A percentile compares a stretch with the other conserved stretches of the same genome.
Conservation (phyloP, 257 asterid species). For the Gentiana dahurica region DNA sequence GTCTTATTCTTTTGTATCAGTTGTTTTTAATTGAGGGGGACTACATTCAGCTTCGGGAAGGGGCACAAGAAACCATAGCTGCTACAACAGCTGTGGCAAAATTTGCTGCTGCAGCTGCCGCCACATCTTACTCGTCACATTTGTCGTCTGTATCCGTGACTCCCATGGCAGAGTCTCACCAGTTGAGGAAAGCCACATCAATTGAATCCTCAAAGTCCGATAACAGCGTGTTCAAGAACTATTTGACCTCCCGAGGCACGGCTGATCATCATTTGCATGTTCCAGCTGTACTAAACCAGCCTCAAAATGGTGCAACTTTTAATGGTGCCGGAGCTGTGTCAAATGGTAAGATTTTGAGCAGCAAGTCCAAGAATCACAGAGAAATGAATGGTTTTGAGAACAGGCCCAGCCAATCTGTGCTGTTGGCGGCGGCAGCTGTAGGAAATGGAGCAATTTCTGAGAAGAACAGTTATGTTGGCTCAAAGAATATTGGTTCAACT, state of each 20-base stretch:
- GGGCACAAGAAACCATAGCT: conserved; percentile 82
- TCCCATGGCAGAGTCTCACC: conserved; percentile 83
- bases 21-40: conserved; percentile 75
- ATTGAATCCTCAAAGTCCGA: conserved; percentile 29
- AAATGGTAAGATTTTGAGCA: conserved; percentile 47
- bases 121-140: conserved; percentile 34
- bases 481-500: conserved; percentile 32
- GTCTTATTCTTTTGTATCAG: conserved; percentile 21
- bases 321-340: conserved; percentile 37
- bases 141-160: conserved; percentile 83
- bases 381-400: conserved; percentile 37
- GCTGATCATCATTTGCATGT: conserved; percentile 24
- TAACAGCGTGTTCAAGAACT: conserved; percentile 9
- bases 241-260: conserved; percentile 17
- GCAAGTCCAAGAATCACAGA: conserved; percentile 43
- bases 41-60: conserved; percentile 83
- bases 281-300: conserved; percentile 27
- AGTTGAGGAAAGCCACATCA: conserved; percentile 38
- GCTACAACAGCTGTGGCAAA: conserved; percentile 88
- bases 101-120: conserved; percentile 85
- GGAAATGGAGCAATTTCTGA: conserved; percentile 36
- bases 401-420: conserved; percentile 25
- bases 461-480: conserved; percentile 23
- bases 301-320: conserved; percentile 27
- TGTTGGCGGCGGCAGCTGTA: conserved; percentile 13